A percentile compares a stretch with the other conserved stretches of the same genome.
Evolutionary conservation across 768 basidiomycete genomes (phyloP).

Genomic region (Lactarius pseudohatsudake): DNA sequence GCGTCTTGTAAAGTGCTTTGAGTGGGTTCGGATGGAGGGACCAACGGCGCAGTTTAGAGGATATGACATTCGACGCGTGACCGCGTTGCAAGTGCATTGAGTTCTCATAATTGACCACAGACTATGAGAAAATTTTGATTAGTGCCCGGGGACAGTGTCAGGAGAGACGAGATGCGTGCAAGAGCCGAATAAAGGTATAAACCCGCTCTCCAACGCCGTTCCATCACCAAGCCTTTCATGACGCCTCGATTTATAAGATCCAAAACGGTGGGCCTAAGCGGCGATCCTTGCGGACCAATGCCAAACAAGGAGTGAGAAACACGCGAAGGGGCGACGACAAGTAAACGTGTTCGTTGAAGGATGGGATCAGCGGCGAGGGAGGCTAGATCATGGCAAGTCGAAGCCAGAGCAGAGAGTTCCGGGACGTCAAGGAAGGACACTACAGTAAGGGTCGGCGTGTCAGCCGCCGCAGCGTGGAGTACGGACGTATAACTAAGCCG

Average conservation of each 20-base stretch:
- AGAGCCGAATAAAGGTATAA: conserved; percentile 61
- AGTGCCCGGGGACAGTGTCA: conserved; percentile 8
- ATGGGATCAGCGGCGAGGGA: conserved; percentile 59
- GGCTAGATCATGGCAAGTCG: conserved; percentile 48
- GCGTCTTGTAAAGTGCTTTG: conserved; percentile 47
- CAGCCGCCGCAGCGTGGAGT: conserved; percentile 11
- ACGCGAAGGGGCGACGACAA: conserved; percentile 64
- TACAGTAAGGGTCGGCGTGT: conserved; percentile 44
- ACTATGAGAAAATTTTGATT: conserved; percentile 42
- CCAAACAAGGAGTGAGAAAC: conserved; percentile 66
- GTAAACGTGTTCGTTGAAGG: conserved; percentile 60
- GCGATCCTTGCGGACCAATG: conserved; percentile 51
- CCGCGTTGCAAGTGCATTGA: conserved; percentile 52
- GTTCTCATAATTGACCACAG: conserved; percentile 65
- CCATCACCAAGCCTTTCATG: conserved; percentile 65
- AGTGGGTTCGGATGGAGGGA: conserved; percentile 39
- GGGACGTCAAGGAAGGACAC: conserved; percentile 75
- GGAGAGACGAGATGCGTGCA: conserved; percentile 40
- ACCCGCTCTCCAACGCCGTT: conserved; percentile 65
- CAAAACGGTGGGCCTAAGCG: conserved; percentile 60
- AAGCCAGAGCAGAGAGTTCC: conserved; percentile 57
- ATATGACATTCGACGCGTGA: conserved; percentile 52
- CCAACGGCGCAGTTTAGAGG: conserved; percentile 54
- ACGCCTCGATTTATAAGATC: conserved; percentile 72
- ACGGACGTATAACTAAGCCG: conserved; percentile 4